Conservation (phyloP, 441 rosid species). For the Brassica hybrid region DNA sequence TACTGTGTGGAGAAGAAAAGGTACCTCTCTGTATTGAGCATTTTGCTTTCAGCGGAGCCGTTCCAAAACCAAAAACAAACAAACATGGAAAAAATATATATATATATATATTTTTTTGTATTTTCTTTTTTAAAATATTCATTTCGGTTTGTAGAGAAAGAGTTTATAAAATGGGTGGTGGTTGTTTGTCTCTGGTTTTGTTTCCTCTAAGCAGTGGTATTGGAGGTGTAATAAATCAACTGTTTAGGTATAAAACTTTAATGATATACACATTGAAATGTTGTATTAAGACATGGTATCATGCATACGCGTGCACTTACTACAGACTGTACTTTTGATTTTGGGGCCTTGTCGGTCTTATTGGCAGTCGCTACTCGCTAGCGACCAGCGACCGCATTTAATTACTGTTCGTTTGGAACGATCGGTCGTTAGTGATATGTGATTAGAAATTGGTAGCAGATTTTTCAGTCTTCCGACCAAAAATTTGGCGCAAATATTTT, state of each 20-base stretch:
- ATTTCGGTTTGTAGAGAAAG: constrained; percentile 22
- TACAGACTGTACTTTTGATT: background rate
- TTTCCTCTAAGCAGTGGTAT: constrained; percentile 26
- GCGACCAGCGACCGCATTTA: no score
- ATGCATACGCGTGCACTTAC: background rate
- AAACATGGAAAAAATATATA: constrained; percentile 1
- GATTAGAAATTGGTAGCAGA: no score
- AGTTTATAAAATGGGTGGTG: constrained; percentile 7
- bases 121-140: background rate
- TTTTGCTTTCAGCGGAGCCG: constrained; percentile 32
- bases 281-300: background rate
- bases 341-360: background rate
- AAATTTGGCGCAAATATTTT: no score
- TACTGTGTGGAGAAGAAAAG: constrained; percentile 12
- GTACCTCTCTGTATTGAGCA: constrained; percentile 28
- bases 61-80: constrained; percentile 28
- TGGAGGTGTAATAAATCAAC: constrained; percentile 23
- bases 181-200: constrained; percentile 26
- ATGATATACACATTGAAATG: background rate
- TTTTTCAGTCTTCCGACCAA: no score
- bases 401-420: no score
- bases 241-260: background rate
- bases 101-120: background rate
- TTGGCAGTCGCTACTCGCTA: no score
- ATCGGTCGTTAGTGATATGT: no score